These are phyloP conservation scores for Lentinus brumalis DNA, from an alignment of 768 basidiomycete species.

Conservation along the genomic window DNA sequence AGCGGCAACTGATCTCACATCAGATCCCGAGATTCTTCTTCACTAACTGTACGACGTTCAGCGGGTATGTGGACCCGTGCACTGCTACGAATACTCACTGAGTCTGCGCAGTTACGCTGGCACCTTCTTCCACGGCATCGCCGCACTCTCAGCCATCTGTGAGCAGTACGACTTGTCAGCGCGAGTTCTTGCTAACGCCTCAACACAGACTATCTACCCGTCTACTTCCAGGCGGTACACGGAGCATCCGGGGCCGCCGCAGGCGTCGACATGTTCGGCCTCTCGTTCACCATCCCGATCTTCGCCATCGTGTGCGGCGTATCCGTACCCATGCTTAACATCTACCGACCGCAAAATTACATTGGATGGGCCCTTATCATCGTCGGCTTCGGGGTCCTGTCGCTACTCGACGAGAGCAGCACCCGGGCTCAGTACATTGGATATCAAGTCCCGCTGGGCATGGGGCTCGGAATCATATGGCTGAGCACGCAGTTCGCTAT, in stretches of 20 bases:
- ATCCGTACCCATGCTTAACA: conserved; percentile 34
- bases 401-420: conserved; percentile 28
- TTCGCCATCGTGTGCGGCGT: conserved; percentile 41
- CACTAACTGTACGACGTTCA: too few relatives aligned
- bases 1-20: too few relatives aligned
- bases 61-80: too few relatives aligned
- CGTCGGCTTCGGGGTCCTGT: conserved; percentile 39
- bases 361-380: conserved; percentile 39
- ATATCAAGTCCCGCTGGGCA: conserved; percentile 27
- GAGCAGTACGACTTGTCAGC: too few relatives aligned
- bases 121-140: too few relatives aligned
- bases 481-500: conserved; percentile 13
- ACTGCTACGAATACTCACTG: too few relatives aligned
- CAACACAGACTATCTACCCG: too few relatives aligned
- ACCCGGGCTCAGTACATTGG: conserved; percentile 18
- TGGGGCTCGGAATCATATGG: conserved; percentile 33
- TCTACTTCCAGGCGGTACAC: conserved; percentile 12
- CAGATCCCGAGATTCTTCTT: too few relatives aligned
- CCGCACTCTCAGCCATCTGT: too few relatives aligned
- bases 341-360: conserved; percentile 41
- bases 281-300: conserved; percentile 41
- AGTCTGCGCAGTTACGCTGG: too few relatives aligned
- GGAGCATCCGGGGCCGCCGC: conserved; percentile 32
- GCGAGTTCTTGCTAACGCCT: too few relatives aligned
- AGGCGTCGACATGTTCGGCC: conserved; percentile 20